phyloP scores from a whole-genome alignment of 106 monocot species.

The Dioscorea dumetorum region DNA sequence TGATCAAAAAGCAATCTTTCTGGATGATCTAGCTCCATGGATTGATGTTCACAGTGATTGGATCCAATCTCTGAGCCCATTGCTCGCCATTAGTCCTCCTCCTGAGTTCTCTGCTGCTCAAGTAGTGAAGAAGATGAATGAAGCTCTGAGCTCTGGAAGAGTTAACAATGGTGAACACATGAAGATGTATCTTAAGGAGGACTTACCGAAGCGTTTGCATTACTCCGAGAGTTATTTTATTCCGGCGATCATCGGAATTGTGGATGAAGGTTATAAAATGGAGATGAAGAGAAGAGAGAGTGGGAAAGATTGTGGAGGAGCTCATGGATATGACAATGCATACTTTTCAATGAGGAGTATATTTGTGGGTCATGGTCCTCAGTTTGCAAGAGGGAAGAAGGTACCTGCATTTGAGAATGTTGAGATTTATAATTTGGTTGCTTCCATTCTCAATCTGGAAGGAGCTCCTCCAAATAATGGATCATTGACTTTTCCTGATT shows the following conservation, averaged over 20 bases:
- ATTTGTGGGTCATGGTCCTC: slow-evolving; percentile 46
- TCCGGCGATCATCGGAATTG: slow-evolving; percentile 49
- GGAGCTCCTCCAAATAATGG: slow-evolving; percentile 61
- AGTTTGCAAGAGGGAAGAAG: slow-evolving; percentile 35
- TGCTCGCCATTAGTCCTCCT: slow-evolving; percentile 50
- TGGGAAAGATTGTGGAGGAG: slow-evolving; percentile 49
- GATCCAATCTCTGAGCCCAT: slow-evolving; percentile 34
- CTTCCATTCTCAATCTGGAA: slow-evolving; percentile 40
- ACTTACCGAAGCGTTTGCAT: slow-evolving; percentile 44
- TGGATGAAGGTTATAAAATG: slow-evolving; percentile 50
- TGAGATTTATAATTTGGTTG: slow-evolving; percentile 56
- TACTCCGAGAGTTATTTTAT: slow-evolving; percentile 41
- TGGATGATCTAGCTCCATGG: slow-evolving; percentile 57
- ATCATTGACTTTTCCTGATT: slow-evolving; percentile 30
- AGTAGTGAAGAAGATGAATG: slow-evolving; percentile 59
- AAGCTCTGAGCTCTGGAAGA: slow-evolving; percentile 50
- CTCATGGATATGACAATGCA: slow-evolving; percentile 61
- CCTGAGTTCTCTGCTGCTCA: slow-evolving; percentile 17
- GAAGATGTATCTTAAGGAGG: slow-evolving; percentile 57
- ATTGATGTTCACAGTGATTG: slow-evolving; percentile 37
- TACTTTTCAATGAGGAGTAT: slow-evolving; percentile 65
- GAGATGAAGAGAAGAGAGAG: slow-evolving; percentile 19
- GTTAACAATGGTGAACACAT: slow-evolving; percentile 47
- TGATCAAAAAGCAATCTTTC: slow-evolving; percentile 43
- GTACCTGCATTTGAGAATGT: slow-evolving; percentile 66